Evolutionary conservation across 2,329 filamentous ascomycete species (phyloP), one percentile per base, ranked within the genome.

Genomic region (Triangularia setosa): DNA sequence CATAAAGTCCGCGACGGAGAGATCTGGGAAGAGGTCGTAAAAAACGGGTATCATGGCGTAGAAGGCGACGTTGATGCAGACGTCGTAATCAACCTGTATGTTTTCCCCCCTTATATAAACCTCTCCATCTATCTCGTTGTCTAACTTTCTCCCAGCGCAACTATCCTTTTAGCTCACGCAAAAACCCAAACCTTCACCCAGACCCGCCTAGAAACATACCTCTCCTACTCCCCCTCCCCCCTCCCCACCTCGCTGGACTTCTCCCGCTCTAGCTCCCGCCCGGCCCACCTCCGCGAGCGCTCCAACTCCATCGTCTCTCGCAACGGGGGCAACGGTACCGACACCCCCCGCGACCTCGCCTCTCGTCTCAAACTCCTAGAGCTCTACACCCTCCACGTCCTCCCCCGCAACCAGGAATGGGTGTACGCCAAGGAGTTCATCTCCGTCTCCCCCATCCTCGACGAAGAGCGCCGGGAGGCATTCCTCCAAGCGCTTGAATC

Each of bases 381-480:
- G 78, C 83, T 99, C 8, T 99, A 97, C 76, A 96, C 93, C 1
- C 84, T 99, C 4, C 95, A 99, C 74, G 92, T 98, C 7, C 86
- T 99, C n/a, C 88, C 94, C 4, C 86, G 92, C 61, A 98, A 97
- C 71, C 88, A 92, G 63, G 93, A 98, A 78, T 99, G 95, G 95
- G 92, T 97, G 64, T 97, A 97, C 72, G 92, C 95, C 3, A 86
- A 87, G 65, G 91, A 96, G 71, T 98, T 98, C 75, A 96, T 98
- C 73, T 87, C 84, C 72, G 87, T 92, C 73, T 95, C 89, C 75
- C 88, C 94, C 56, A 87, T 97, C 25, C 83, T 99, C 1, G 94
- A 98, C 75, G 94, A 97, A 60, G 95, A 98, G 79, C 87, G 92
- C 54, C 88, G 92, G 67, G 92, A 98, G 71, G 89, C 91, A 0